phyloP scores from a whole-genome alignment of 2,329 filamentous ascomycete genomes.

The Thielaviopsis musarum region DNA sequence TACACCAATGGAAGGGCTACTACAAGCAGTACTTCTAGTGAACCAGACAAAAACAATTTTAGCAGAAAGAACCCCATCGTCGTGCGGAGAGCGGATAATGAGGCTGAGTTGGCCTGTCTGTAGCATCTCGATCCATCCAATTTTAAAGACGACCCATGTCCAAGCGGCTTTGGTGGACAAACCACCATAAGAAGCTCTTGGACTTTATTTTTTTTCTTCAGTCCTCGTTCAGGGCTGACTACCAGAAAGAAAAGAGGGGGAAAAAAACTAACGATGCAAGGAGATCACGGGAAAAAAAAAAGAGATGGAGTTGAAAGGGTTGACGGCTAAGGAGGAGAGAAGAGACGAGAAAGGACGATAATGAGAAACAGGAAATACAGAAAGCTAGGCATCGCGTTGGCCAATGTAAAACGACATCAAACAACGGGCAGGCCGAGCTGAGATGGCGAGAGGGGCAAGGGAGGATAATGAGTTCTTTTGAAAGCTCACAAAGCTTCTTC shows the following conservation, averaged over 20 bases:
- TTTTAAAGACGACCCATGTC: not conserved
- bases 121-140: constrained; percentile 6
- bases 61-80: no score
- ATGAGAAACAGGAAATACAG: not conserved
- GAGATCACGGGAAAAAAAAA: no score
- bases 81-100: constrained; percentile 5
- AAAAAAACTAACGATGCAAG: no score
- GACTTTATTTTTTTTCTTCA: not conserved
- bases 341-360: not conserved
- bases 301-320: no score
- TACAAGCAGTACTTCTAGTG: no score
- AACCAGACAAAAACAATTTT: not conserved
- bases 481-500: no score
- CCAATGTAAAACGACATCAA: not conserved
- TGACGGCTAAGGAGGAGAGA: not conserved
- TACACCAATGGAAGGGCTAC: no score
- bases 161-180: constrained; percentile 4
- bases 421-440: not conserved
- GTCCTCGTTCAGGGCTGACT: no score
- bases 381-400: no score
- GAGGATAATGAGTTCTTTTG: not conserved
- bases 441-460: not conserved
- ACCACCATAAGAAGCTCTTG: constrained; percentile 2
- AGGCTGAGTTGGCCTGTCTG: constrained; percentile 6
- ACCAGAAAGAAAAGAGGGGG: no score